Conservation (phyloP, 2,329 filamentous ascomycete genomes). For the Emergomyces orientalis region DNA sequence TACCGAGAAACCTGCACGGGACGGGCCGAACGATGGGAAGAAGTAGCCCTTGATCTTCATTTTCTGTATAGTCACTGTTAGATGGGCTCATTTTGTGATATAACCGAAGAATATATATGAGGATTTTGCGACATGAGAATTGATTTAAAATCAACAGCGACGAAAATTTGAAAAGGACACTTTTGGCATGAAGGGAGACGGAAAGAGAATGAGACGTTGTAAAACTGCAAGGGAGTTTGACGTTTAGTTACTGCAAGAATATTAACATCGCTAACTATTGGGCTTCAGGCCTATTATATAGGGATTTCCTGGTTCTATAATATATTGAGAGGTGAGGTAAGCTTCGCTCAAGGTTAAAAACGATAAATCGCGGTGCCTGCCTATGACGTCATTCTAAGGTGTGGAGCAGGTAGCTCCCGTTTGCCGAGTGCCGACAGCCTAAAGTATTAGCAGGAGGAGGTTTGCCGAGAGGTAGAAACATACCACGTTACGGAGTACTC, state of each 20-base stretch:
- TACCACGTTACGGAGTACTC: too few relatives aligned
- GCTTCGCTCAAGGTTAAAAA: too few relatives aligned
- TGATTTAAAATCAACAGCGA: background rate
- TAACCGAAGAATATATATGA: background rate
- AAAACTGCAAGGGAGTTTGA: too few relatives aligned
- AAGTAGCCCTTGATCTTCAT: background rate
- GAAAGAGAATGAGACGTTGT: background rate
- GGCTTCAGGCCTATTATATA: too few relatives aligned
- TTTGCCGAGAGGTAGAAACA: background rate
- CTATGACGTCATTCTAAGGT: background rate
- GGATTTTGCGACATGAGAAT: background rate
- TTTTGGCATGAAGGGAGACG: background rate
- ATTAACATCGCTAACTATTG: too few relatives aligned
- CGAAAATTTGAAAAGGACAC: background rate
- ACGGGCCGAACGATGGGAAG: background rate
- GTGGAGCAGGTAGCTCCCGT: background rate
- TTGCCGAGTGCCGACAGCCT: background rate
- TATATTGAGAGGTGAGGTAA: too few relatives aligned
- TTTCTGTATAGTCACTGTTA: background rate
- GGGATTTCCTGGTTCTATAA: too few relatives aligned
- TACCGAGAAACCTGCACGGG: background rate
- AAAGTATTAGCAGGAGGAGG: too few relatives aligned
- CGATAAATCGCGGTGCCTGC: too few relatives aligned
- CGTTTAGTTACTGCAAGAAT: too few relatives aligned
- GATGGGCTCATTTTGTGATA: background rate